Conservation (phyloP, 75 land plant species). For the Sequoia sempervirens region DNA sequence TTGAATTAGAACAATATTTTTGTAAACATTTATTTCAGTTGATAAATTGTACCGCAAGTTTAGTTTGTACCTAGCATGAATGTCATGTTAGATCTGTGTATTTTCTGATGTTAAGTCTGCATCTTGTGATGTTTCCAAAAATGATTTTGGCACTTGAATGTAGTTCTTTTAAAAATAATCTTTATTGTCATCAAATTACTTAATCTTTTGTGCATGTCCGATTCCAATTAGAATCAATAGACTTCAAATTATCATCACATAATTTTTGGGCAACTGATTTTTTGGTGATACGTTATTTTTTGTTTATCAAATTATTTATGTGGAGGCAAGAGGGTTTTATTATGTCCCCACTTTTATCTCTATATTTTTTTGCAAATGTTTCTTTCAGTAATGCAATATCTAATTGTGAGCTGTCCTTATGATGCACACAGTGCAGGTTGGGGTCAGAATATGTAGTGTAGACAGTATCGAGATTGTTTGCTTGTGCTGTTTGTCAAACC, state of each 20-base stretch:
- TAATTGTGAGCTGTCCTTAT: background rate
- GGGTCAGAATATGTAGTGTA: slow-evolving; percentile 17
- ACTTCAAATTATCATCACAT: background rate
- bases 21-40: background rate
- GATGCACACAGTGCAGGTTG: slow-evolving; percentile 19
- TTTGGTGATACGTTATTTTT: background rate
- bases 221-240: background rate
- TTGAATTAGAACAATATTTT: background rate
- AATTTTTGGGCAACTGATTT: background rate
- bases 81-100: background rate
- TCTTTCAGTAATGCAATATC: background rate
- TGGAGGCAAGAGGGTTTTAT: background rate
- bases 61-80: background rate
- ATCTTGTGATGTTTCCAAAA: background rate
- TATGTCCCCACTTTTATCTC: background rate
- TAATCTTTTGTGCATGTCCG: background rate
- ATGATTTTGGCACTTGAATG: background rate
- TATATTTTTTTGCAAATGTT: background rate
- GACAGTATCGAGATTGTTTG: slow-evolving; percentile 22
- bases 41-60: background rate
- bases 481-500: slow-evolving; percentile 37
- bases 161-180: background rate
- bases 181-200: background rate
- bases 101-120: background rate
- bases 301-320: background rate